Evolutionary conservation across 345 rosid species (phyloP).

Genomic region (thale cress (Arabidopsis thaliana)): DNA sequence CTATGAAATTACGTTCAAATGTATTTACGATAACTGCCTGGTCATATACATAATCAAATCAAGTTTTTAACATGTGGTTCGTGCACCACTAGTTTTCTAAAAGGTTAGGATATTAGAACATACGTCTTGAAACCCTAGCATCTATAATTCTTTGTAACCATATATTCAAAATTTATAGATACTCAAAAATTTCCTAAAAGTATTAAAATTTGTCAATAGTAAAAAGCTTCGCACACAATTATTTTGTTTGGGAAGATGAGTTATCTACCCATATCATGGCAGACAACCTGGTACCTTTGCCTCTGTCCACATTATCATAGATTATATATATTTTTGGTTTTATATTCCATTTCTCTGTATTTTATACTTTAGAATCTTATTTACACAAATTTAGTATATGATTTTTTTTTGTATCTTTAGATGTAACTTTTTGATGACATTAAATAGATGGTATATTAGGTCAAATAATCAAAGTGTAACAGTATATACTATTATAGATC

Average conservation of each 20-base stretch:
- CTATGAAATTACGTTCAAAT: background rate
- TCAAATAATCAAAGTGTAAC: background rate
- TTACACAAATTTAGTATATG: background rate
- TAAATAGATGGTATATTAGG: constrained; percentile 19
- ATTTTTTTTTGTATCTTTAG: background rate
- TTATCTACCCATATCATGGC: constrained; percentile 38
- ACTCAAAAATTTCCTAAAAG: background rate
- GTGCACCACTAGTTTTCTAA: background rate
- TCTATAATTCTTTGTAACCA: background rate
- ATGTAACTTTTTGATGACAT: background rate
- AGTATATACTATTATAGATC: background rate
- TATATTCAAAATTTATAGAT: background rate
- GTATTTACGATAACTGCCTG: background rate
- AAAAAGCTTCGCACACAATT: constrained; percentile 23
- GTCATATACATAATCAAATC: background rate
- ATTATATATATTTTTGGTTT: constrained; percentile 1
- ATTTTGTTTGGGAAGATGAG: constrained; percentile 27
- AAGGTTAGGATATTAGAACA: background rate
- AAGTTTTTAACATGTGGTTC: background rate
- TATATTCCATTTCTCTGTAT: constrained; percentile 4
- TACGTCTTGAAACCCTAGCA: background rate
- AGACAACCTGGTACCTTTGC: constrained; percentile 49
- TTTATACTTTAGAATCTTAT: constrained; percentile 10
- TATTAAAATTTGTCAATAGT: constrained; percentile 8
- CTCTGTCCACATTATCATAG: constrained; percentile 23